Evolutionary conservation across 2,329 filamentous ascomycete species (phyloP).

Genomic region (Ceratocystis albifundus): DNA sequence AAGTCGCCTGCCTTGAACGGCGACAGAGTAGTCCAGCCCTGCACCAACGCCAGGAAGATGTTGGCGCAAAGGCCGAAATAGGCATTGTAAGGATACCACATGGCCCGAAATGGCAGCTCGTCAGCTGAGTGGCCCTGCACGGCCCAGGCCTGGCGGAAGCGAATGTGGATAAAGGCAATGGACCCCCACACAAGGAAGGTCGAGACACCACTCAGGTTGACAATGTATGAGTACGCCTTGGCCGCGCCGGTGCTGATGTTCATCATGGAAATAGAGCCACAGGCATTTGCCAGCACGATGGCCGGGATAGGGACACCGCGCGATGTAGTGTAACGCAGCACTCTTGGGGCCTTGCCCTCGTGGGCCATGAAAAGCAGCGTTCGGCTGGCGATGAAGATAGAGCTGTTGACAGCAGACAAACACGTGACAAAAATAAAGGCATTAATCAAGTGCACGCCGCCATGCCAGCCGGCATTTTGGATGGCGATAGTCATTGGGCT

Average conservation of each 20-base stretch:
- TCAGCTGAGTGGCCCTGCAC: constrained; percentile 44
- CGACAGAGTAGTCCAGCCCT: constrained; percentile 49
- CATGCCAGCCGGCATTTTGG: constrained; percentile 60
- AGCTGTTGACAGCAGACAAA: constrained; percentile 59
- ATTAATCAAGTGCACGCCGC: constrained; percentile 65
- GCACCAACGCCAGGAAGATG: constrained; percentile 47
- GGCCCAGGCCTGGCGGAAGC: constrained; percentile 54
- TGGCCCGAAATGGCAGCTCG: constrained; percentile 45
- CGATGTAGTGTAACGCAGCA: constrained; percentile 56
- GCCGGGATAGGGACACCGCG: constrained; percentile 51
- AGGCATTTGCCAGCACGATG: constrained; percentile 57
- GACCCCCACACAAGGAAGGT: constrained; percentile 62
- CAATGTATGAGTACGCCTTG: constrained; percentile 55
- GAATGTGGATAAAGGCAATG: constrained; percentile 60
- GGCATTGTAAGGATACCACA: constrained; percentile 46
- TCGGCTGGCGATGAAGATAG: constrained; percentile 65
- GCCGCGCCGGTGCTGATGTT: constrained; percentile 56
- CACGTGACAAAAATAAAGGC: constrained; percentile 65
- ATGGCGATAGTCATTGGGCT: constrained; percentile 65
- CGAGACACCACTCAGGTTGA: constrained; percentile 57
- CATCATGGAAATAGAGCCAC: constrained; percentile 64
- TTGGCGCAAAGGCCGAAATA: constrained; percentile 49
- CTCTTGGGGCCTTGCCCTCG: constrained; percentile 55
- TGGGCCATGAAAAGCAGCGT: constrained; percentile 68
- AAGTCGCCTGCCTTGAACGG: constrained; percentile 49